phyloP scores from a whole-genome alignment of 108 stramenopile genomes.

The Nitzschia sp. region DNA sequence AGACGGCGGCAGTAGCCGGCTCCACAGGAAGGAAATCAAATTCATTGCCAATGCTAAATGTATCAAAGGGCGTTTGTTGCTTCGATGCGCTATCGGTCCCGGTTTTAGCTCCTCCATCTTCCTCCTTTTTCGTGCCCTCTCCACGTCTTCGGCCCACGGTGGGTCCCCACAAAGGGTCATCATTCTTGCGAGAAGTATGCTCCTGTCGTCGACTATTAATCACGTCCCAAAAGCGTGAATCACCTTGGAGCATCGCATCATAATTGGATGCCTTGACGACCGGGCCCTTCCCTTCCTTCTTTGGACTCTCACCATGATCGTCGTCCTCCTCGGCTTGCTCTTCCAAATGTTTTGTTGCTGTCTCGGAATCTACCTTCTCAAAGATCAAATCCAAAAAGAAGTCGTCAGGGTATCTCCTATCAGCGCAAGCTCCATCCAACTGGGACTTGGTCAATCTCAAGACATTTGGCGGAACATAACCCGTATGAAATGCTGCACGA shows the following conservation, averaged over 20 bases:
- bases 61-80: constrained; percentile 38
- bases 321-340: constrained; percentile 30
- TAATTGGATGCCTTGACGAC: constrained; percentile 67
- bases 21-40: constrained; percentile 56
- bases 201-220: constrained; percentile 68
- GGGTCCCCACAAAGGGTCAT: constrained; percentile 56
- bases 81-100: constrained; percentile 15
- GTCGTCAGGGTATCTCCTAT: constrained; percentile 86
- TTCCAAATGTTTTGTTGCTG: constrained; percentile 58
- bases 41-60: constrained; percentile 83
- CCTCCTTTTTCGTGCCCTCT: constrained; percentile 19
- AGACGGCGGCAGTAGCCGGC: constrained; percentile 20
- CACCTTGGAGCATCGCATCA: constrained; percentile 83
- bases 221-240: constrained; percentile 87
- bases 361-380: constrained; percentile 82
- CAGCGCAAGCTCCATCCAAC: constrained; percentile 92
- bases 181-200: constrained; percentile 35
- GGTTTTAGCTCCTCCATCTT: constrained; percentile 4
- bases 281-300: constrained; percentile 36
- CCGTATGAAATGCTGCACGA: constrained; percentile 96
- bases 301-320: not conserved
- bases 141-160: constrained; percentile 77
- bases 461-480: constrained; percentile 88
- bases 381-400: constrained; percentile 96
- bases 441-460: constrained; percentile 90